phyloP scores from a whole-genome alignment of 2,329 filamentous ascomycete genomes.

The Penicillium thymicola region DNA sequence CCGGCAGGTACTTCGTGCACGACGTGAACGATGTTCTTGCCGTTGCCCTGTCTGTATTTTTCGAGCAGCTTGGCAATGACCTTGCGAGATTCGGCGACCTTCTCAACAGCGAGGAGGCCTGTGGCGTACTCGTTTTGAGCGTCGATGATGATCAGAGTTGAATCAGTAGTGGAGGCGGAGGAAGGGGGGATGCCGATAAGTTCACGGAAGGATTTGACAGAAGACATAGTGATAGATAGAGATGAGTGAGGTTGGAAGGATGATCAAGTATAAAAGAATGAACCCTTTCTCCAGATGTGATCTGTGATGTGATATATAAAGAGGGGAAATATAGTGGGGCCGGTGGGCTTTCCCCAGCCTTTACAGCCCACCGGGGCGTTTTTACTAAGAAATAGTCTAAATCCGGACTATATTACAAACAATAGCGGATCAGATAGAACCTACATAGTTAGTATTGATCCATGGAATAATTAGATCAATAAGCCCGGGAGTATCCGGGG shows the following conservation, averaged over 20 bases:
- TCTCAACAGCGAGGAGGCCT: constrained; percentile 56
- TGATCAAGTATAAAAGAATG: background rate
- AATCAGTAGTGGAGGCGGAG: constrained; percentile 57
- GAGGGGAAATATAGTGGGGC: background rate
- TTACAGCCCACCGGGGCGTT: background rate
- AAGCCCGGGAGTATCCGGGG: no score
- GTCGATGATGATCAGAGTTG: constrained; percentile 64
- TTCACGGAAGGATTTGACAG: constrained; percentile 45
- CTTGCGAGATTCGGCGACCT: constrained; percentile 53
- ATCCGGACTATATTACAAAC: no score
- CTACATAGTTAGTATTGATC: no score
- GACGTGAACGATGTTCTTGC: constrained; percentile 58
- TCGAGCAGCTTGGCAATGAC: constrained; percentile 57
- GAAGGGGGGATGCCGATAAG: constrained; percentile 55
- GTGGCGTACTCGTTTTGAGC: constrained; percentile 64
- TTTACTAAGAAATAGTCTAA: background rate
- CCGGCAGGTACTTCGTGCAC: constrained; percentile 58
- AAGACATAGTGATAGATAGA: constrained; percentile 10
- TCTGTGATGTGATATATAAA: background rate
- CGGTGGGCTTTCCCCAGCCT: background rate
- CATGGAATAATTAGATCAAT: no score
- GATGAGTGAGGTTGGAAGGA: background rate
- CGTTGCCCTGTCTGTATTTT: constrained; percentile 54
- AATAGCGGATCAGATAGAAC: no score
- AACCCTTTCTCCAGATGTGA: background rate